Evolutionary conservation across 441 rosid genomes (phyloP).

Genomic region (Codiaeum variegatum): DNA sequence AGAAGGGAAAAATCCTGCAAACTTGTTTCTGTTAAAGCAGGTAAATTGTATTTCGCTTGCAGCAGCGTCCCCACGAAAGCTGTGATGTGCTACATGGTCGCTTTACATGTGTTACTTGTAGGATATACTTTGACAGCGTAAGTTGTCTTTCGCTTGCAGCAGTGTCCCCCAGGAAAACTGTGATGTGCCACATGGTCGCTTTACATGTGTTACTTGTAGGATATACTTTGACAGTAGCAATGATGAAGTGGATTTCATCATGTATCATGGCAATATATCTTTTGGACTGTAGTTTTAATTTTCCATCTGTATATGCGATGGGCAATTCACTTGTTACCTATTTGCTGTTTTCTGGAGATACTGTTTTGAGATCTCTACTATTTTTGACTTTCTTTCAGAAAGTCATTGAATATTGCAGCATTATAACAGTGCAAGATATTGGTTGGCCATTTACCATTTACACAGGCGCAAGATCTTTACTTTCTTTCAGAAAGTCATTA

Average conservation of each 20-base stretch:
- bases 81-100: not conserved
- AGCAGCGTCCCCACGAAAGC: not conserved
- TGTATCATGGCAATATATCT: not conserved
- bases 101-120: not conserved
- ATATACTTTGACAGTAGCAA: not conserved
- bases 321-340: not conserved
- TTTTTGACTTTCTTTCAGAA: not conserved
- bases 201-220: not conserved
- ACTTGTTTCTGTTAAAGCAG: not conserved
- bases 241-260: not conserved
- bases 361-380: not conserved
- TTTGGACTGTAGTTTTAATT: not conserved
- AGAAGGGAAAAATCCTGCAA: constrained; percentile 7
- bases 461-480: no score
- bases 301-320: not conserved
- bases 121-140: not conserved
- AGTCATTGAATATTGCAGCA: no score
- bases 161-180: not conserved
- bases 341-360: not conserved
- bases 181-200: not conserved
- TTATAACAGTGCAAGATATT: no score
- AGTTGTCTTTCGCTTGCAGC: constrained; percentile 15
- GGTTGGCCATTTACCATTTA: no score
- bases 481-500: no score
- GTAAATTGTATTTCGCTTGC: constrained; percentile 11